These are phyloP conservation scores for Nemania sp. DNA, from an alignment of 2,329 filamentous ascomycete species.

Conservation along the genomic window DNA sequence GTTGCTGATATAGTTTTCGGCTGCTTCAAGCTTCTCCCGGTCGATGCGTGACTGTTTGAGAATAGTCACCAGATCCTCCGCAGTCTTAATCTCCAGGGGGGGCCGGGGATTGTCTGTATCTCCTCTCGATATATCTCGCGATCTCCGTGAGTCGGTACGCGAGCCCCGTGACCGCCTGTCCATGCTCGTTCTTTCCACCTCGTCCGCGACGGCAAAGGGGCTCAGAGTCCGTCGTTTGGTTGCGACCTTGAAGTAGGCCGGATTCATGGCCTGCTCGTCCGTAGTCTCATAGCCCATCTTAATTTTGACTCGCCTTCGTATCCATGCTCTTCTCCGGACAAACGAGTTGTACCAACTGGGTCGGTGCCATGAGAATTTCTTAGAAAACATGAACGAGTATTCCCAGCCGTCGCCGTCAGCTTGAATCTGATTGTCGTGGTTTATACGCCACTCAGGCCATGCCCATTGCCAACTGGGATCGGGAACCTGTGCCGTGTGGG, in stretches of 20 bases:
- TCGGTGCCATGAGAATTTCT: constrained; percentile 80
- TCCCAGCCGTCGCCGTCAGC: constrained; percentile 90
- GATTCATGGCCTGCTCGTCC: constrained; percentile 68
- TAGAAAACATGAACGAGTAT: constrained; percentile 86
- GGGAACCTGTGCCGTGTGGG: constrained; percentile 86
- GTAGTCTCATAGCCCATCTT: constrained; percentile 47
- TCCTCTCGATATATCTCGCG: constrained; percentile 42
- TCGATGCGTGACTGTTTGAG: constrained; percentile 77
- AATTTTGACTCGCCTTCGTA: constrained; percentile 75
- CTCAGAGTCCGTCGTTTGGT: constrained; percentile 47
- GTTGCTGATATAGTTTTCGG: constrained; percentile 80
- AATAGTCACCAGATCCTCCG: constrained; percentile 68
- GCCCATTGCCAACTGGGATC: constrained; percentile 95
- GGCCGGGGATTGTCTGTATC: constrained; percentile 40
- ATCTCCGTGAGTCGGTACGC: constrained; percentile 37
- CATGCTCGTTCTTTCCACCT: constrained; percentile 38
- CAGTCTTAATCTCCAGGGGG: constrained; percentile 60
- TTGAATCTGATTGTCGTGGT: constrained; percentile 71
- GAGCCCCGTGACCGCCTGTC: constrained; percentile 38
- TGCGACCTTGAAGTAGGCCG: constrained; percentile 80
- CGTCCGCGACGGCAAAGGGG: constrained; percentile 44
- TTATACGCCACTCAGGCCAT: constrained; percentile 66
- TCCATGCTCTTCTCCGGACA: constrained; percentile 87
- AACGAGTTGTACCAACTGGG: constrained; percentile 94
- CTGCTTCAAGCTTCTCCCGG: constrained; percentile 83